These are phyloP conservation scores for Polychaeton citri DNA, from an alignment of 2,329 filamentous ascomycete genomes.

Conservation along the genomic window DNA sequence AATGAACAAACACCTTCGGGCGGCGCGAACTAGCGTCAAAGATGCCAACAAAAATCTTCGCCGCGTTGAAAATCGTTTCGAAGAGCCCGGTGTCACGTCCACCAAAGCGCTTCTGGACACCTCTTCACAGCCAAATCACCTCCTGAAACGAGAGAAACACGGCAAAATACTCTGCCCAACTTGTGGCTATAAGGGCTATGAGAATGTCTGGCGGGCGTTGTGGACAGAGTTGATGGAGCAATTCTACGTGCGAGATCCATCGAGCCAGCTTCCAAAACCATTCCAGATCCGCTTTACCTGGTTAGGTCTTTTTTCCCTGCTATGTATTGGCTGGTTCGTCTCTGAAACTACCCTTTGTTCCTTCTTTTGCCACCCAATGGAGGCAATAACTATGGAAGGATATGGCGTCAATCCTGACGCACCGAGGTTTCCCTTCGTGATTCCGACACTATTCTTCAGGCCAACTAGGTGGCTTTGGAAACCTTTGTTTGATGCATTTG, in stretches of 20 bases:
- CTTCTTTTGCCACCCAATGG: slow-evolving; percentile 37
- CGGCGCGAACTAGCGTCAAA: slow-evolving; percentile 28
- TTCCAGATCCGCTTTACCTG: slow-evolving; percentile 23
- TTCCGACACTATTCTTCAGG: slow-evolving; percentile 40
- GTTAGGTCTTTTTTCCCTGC: slow-evolving; percentile 26
- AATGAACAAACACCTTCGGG: slow-evolving; percentile 27
- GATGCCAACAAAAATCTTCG: slow-evolving; percentile 30
- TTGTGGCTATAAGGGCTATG: slow-evolving; percentile 12
- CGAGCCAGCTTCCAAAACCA: slow-evolving; percentile 2
- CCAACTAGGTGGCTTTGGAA: slow-evolving; percentile 23
- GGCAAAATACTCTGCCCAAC: slow-evolving; percentile 1
- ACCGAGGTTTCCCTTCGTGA: slow-evolving; percentile 41
- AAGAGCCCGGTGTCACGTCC: slow-evolving; percentile 7
- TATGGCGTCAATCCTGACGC: slow-evolving; percentile 39
- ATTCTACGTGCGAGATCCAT: slow-evolving; percentile 15
- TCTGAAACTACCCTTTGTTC: slow-evolving; percentile 13
- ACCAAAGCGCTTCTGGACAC: neutral
- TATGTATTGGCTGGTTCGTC: slow-evolving; percentile 35
- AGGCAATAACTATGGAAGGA: slow-evolving; percentile 34
- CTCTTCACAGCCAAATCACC: neutral
- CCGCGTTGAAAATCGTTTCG: slow-evolving; percentile 27
- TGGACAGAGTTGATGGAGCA: slow-evolving; percentile 16
- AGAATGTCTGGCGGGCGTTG: slow-evolving; percentile 14
- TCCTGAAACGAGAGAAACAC: neutral
- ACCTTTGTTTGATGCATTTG: slow-evolving; percentile 13